Percentiles rank a stretch among this genome's conserved stretches.
Conservation (phyloP, 2,329 filamentous ascomycete species). For the Penicillium sp. region DNA sequence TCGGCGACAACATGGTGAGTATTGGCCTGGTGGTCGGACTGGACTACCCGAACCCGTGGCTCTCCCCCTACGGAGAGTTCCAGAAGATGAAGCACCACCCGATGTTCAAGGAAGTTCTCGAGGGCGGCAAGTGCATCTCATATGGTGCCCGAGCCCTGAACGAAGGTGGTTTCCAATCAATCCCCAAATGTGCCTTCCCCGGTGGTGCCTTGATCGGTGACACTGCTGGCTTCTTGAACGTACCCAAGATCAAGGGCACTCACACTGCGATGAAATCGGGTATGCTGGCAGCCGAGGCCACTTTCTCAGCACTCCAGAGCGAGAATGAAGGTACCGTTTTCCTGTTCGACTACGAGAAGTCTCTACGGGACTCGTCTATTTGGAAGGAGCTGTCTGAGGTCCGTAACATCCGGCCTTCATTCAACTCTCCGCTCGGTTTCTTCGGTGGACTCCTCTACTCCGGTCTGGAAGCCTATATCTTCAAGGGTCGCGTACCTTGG, state of each 20-base stretch:
- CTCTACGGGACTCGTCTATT: constrained; percentile 80
- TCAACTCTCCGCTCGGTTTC: constrained; percentile 82
- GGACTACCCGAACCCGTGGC: constrained; percentile 95
- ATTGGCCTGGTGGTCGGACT: constrained; percentile 89
- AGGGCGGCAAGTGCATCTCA: constrained; percentile 95
- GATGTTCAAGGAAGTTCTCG: constrained; percentile 80
- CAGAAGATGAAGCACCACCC: constrained; percentile 98
- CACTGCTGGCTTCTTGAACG: constrained; percentile 93
- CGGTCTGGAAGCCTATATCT: constrained; percentile 82
- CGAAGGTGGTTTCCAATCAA: constrained; percentile 96
- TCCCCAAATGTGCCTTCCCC: constrained; percentile 94
- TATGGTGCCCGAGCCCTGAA: constrained; percentile 90
- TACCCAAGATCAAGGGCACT: constrained; percentile 97
- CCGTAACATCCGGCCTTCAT: constrained; percentile 95
- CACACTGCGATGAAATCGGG: constrained; percentile 98
- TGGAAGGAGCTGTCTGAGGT: constrained; percentile 95
- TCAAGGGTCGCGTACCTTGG: constrained; percentile 87
- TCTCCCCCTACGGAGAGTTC: constrained; percentile 94
- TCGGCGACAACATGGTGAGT: constrained; percentile 93
- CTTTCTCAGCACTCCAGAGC: constrained; percentile 71
- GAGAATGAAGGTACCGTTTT: constrained; percentile 72
- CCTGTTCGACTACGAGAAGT: constrained; percentile 90
- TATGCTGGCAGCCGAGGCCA: constrained; percentile 91
- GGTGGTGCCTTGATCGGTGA: constrained; percentile 95
- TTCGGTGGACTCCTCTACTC: constrained; percentile 92